phyloP scores from a whole-genome alignment of 2,329 filamentous ascomycete species.

The Fusarium clavum region DNA sequence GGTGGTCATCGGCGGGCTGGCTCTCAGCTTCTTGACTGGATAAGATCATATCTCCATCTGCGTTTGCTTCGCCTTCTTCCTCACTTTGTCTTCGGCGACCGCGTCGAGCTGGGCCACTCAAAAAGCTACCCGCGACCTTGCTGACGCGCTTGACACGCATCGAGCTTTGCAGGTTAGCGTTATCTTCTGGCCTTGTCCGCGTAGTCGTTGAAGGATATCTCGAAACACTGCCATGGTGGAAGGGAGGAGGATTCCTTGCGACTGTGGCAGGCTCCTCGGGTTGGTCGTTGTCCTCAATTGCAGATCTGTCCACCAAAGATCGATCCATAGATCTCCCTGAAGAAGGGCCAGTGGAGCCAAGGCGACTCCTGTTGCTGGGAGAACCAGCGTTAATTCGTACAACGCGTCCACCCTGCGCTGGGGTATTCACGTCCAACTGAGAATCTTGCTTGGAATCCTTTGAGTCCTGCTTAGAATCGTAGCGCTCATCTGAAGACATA shows the following conservation, averaged over 20 bases:
- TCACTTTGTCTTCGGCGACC: conserved; percentile 66
- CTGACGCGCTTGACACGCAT: conserved; percentile 82
- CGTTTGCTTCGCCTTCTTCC: conserved; percentile 66
- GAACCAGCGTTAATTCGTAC: conserved; percentile 67
- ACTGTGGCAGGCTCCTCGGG: conserved; percentile 63
- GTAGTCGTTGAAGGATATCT: conserved; percentile 63
- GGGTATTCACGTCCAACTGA: conserved; percentile 63
- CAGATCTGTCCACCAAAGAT: conserved; percentile 51
- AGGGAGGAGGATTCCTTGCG: conserved; percentile 59
- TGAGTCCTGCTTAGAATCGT: conserved; percentile 44
- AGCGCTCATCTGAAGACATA: conserved; percentile 55
- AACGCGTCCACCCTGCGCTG: conserved; percentile 62
- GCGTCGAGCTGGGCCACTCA: conserved; percentile 82
- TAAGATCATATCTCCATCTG: conserved; percentile 55
- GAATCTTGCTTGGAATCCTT: conserved; percentile 43
- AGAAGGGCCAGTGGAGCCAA: conserved; percentile 53
- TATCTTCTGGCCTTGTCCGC: conserved; percentile 68
- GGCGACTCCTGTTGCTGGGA: conserved; percentile 57
- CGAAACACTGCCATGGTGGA: conserved; percentile 64
- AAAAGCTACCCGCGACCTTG: conserved; percentile 79
- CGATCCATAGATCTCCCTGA: conserved; percentile 54
- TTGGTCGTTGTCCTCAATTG: conserved; percentile 59
- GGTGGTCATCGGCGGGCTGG: conserved; percentile 53
- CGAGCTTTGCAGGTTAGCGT: conserved; percentile 75
- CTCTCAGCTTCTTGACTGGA: conserved; percentile 58